phyloP scores from a whole-genome alignment of 2,329 filamentous ascomycete species.

The Diaporthe capsici region DNA sequence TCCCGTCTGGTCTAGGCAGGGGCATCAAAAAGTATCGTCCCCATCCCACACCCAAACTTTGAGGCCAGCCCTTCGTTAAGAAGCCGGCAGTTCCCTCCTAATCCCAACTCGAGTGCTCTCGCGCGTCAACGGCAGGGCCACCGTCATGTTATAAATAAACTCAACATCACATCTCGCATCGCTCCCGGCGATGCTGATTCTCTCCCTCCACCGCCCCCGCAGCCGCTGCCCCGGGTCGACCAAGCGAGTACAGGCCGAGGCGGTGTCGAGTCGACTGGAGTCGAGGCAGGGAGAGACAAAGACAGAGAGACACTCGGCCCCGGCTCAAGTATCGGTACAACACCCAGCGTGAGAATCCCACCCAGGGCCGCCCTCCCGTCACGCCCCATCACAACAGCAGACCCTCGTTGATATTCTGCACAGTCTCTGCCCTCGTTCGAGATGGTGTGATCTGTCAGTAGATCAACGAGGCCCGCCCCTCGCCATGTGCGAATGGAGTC shows the following conservation, averaged over 20 bases:
- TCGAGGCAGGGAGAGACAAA: constrained; percentile 29
- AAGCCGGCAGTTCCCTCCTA: constrained; percentile 13
- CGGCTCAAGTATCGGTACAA: constrained; percentile 24
- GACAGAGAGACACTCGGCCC: constrained; percentile 3
- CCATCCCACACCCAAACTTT: constrained; percentile 10
- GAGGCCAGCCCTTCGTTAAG: constrained; percentile 11
- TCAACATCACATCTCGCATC: constrained; percentile 11
- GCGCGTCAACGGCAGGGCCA: neutral
- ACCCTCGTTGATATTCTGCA: constrained; percentile 23
- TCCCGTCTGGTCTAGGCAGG: constrained; percentile 26
- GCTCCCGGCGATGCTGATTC: neutral
- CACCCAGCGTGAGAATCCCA: neutral
- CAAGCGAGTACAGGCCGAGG: constrained; percentile 12
- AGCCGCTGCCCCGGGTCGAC: neutral
- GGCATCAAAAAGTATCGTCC: constrained; percentile 27
- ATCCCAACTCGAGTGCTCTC: neutral
- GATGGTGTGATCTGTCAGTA: constrained; percentile 32
- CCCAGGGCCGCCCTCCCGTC: neutral
- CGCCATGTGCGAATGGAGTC: constrained; percentile 27
- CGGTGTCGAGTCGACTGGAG: constrained; percentile 31
- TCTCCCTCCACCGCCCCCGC: neutral
- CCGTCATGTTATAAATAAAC: constrained; percentile 3
- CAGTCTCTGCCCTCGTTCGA: constrained; percentile 4
- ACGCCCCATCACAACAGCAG: constrained; percentile 11
- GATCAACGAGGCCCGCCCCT: constrained; percentile 19